These are phyloP conservation scores for Zygosaccharomyces kombuchaensis DNA, from an alignment of 805 yeast genomes.

Conservation along the genomic window DNA sequence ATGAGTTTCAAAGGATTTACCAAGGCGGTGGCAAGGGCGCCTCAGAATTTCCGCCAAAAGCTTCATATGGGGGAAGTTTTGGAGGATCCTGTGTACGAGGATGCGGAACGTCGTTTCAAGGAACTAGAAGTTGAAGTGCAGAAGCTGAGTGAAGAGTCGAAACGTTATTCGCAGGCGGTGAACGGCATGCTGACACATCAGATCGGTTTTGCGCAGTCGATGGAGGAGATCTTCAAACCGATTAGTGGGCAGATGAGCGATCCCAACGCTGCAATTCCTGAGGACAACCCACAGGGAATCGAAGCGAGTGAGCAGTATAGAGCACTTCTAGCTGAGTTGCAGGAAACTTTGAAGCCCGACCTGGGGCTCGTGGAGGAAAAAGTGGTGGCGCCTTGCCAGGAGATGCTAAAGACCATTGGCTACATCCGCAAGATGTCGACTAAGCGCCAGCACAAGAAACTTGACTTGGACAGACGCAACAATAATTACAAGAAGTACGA, in stretches of 20 bases:
- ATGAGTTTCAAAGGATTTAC: slow-evolving; percentile 90
- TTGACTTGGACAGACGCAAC: slow-evolving; percentile 86
- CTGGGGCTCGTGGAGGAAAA: slow-evolving; percentile 86
- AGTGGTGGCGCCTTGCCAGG: slow-evolving; percentile 88
- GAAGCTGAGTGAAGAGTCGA: slow-evolving; percentile 83
- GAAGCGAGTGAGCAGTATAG: slow-evolving; percentile 90
- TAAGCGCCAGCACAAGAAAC: slow-evolving; percentile 91
- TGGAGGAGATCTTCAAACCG: slow-evolving; percentile 94
- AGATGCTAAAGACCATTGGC: slow-evolving; percentile 74
- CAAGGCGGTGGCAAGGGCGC: slow-evolving; percentile 79
- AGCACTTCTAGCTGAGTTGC: slow-evolving; percentile 80
- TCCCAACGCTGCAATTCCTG: slow-evolving; percentile 79
- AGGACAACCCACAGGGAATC: slow-evolving; percentile 95
- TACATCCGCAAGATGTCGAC: slow-evolving; percentile 88
- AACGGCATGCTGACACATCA: slow-evolving; percentile 92
- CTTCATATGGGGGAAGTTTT: slow-evolving; percentile 78
- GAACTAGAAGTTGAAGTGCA: slow-evolving; percentile 88
- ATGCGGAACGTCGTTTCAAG: slow-evolving; percentile 94
- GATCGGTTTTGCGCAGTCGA: slow-evolving; percentile 90
- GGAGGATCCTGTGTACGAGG: slow-evolving; percentile 84
- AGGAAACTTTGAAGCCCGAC: slow-evolving; percentile 85
- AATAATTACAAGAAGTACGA: slow-evolving; percentile 67
- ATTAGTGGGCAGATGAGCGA: slow-evolving; percentile 89
- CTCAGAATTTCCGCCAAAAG: slow-evolving; percentile 86
- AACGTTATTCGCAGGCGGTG: slow-evolving; percentile 84